Base-by-base conservation (phyloP, 140 eudicot species). In the Flaveria floridana region DNA sequence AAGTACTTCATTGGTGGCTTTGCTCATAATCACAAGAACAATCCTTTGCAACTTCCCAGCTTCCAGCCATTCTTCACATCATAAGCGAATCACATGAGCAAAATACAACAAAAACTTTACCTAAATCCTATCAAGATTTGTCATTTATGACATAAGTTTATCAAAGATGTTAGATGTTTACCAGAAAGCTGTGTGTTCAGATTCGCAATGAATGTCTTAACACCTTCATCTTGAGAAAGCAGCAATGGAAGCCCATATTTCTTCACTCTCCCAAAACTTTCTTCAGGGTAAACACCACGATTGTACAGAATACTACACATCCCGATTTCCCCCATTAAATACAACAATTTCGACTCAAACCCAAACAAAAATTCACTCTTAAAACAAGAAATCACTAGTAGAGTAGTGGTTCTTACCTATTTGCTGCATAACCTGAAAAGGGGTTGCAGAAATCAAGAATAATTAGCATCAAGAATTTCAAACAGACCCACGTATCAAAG, bases 11-110 rank as follows among this genome's bases (percentile, higher is more conserved):
- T 82, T 83, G 7, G 80, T 88, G 46, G 93, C 84, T 79, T 93
- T 93, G 77, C 91, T 90, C 98, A 93, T 93, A 53, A 93, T 90
- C 71, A 93, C 98, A 41, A 93, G 87, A 66, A 93, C 98, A 48
- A 88, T 80, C 84, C 98, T 88, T 56, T 90, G 98, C 28, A 93
- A 76, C 82, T 93, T 93, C 79, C 98, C 98, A 78, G 96, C 73
- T 81, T 90, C 98, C 50, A 93, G 84, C 98, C 98, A 93, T 79
- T 93, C 98, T 93, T 48, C 62, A 28, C 18, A 39, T 18, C 9
- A 79, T 14, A 73, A 28, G 12, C 18, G 2, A 76, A 75, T 37
- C 68, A 21, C 9, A 51, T 70, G n/a, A 51, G 20, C 79, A 74
- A 10, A 62, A 16, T 4, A 58, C 10, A 20, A 68, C 42, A 65